Conservation (phyloP, 352 stramenopile species). For the Pythium brassicae region DNA sequence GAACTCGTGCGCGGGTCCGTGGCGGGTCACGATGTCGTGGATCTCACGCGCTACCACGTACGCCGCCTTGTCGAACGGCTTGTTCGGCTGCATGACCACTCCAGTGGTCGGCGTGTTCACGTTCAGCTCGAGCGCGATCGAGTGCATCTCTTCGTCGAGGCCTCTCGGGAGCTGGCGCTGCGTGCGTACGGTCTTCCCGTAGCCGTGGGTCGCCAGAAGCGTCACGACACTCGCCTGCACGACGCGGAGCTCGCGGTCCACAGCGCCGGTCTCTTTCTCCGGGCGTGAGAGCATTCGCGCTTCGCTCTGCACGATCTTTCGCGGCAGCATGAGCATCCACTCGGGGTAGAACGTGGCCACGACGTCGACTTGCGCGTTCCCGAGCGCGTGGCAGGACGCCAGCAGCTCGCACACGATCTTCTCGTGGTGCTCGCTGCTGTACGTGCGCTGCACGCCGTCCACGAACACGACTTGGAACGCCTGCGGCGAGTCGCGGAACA, state of each 20-base stretch:
- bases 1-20: constrained; percentile 61
- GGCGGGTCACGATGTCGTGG: constrained; percentile 53
- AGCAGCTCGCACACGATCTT: constrained; percentile 76
- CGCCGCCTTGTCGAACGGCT: constrained; percentile 70
- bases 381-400: constrained; percentile 66
- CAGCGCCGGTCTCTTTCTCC: constrained; percentile 36
- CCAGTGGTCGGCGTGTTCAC: constrained; percentile 68
- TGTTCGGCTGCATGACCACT: constrained; percentile 70
- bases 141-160: constrained; percentile 73
- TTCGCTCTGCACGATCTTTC: constrained; percentile 70
- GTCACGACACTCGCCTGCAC: constrained; percentile 65
- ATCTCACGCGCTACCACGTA: constrained; percentile 69
- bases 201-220: constrained; percentile 46
- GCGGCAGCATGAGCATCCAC: constrained; percentile 67
- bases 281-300: constrained; percentile 31
- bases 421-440: constrained; percentile 58
- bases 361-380: constrained; percentile 66
- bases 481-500: constrained; percentile 57
- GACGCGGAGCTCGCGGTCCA: constrained; percentile 65
- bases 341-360: constrained; percentile 39
- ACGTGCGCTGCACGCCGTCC: constrained; percentile 67
- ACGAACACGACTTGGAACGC: constrained; percentile 75
- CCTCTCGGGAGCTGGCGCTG: constrained; percentile 62
- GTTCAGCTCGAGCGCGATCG: constrained; percentile 70
- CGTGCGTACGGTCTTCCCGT: constrained; percentile 55